A percentile compares a stretch with the other conserved stretches of the same genome.
phyloP scores from a whole-genome alignment of 2,329 filamentous ascomycete species.

The Nothophaeocryptopus gaeumannii region DNA sequence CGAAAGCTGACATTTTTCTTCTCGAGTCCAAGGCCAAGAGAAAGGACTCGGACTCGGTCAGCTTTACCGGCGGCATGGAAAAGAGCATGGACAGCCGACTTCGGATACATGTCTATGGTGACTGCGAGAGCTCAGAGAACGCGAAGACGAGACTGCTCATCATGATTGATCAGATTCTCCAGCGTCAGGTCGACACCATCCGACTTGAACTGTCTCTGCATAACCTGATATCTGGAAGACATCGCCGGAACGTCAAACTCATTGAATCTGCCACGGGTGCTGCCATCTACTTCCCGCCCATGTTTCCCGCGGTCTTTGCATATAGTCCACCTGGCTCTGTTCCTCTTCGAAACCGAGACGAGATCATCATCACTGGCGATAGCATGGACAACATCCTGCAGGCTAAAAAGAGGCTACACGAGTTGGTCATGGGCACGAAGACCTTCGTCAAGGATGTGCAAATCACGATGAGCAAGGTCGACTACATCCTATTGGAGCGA shows the following conservation, averaged over 20 bases:
- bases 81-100: conserved; percentile 83
- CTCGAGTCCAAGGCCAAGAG: conserved; percentile 74
- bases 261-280: conserved; percentile 95
- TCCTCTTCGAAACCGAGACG: conserved; percentile 75
- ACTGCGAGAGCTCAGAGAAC: conserved; percentile 92
- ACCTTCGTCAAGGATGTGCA: conserved; percentile 81
- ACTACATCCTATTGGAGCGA: conserved; percentile 85
- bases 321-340: conserved; percentile 78
- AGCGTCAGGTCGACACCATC: conserved; percentile 71
- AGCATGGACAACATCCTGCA: conserved; percentile 77
- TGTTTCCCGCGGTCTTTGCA: conserved; percentile 86
- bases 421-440: conserved; percentile 76
- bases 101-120: conserved; percentile 90
- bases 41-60: conserved; percentile 73
- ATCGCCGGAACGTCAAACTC: conserved; percentile 94
- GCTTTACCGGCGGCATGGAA: conserved; percentile 72
- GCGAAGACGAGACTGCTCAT: conserved; percentile 94
- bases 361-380: conserved; percentile 94
- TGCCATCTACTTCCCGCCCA: conserved; percentile 95
- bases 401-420: conserved; percentile 88
- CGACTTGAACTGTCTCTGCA: conserved; percentile 85
- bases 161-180: conserved; percentile 90
- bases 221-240: conserved; percentile 86
- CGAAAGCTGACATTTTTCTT: conserved; percentile 94
- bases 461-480: conserved; percentile 87